phyloP scores from a whole-genome alignment of 2,329 filamentous ascomycete species.

The Colletotrichum cuscutae region DNA sequence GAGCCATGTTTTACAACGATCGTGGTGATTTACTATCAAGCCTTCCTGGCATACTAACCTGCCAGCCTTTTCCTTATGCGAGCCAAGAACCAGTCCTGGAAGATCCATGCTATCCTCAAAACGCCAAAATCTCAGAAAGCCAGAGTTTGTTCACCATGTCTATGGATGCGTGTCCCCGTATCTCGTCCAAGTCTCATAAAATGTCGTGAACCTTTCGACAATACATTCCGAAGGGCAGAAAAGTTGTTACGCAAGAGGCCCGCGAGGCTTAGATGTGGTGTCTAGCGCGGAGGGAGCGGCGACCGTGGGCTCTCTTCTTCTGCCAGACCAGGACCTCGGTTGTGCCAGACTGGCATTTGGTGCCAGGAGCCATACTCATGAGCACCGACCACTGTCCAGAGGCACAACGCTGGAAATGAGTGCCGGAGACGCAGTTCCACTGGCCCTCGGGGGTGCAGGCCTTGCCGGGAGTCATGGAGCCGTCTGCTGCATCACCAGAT shows the following conservation, averaged over 20 bases:
- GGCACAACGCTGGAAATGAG: slow-evolving; percentile 71
- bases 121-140: slow-evolving; percentile 29
- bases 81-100: slow-evolving; percentile 30
- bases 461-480: slow-evolving; percentile 48
- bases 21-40: slow-evolving; percentile 17
- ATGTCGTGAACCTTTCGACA: slow-evolving; percentile 20
- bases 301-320: slow-evolving; percentile 33
- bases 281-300: slow-evolving; percentile 19
- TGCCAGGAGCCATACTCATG: slow-evolving; percentile 63
- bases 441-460: slow-evolving; percentile 63
- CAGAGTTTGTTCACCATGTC: slow-evolving; percentile 17
- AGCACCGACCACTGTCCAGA: slow-evolving; percentile 63
- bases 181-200: slow-evolving; percentile 32
- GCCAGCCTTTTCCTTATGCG: slow-evolving; percentile 10
- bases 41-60: slow-evolving; percentile 10
- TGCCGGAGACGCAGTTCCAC: slow-evolving; percentile 68
- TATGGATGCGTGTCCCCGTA: slow-evolving; percentile 23
- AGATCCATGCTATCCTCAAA: slow-evolving; percentile 21
- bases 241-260: background rate
- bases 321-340: slow-evolving; percentile 39
- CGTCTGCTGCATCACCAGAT: slow-evolving; percentile 37
- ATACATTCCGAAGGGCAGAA: slow-evolving; percentile 23
- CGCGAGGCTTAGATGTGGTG: slow-evolving; percentile 21
- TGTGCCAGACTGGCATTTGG: slow-evolving; percentile 54
- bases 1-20: slow-evolving; percentile 5